A percentile compares a stretch with the other conserved stretches of the same genome.
phyloP scores from a whole-genome alignment of 139 green algal genomes.

The Chlamydomonas schloesseri region DNA sequence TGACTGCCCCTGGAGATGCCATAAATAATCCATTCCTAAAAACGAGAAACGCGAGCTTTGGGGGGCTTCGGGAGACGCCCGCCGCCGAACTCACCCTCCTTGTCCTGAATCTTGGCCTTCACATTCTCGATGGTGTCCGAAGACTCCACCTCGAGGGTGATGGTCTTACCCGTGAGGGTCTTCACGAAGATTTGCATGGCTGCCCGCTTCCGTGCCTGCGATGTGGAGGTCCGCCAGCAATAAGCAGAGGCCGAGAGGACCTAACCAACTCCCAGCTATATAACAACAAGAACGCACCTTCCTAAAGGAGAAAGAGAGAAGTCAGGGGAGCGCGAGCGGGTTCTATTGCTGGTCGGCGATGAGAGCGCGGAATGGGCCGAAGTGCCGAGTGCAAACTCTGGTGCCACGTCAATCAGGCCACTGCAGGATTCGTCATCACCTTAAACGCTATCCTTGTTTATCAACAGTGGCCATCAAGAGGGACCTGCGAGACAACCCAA shows the following conservation, averaged over 20 bases:
- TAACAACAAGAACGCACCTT: neutral
- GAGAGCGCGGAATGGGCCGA: no score
- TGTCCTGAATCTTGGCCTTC: constrained; percentile 81
- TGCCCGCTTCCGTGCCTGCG: constrained; percentile 41
- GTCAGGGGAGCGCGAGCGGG: no score
- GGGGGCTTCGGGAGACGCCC: neutral
- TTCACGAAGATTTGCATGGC: constrained; percentile 73
- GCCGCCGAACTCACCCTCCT: constrained; percentile 43
- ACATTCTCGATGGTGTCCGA: constrained; percentile 85
- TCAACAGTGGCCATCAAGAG: no score
- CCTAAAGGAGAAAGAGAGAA: neutral
- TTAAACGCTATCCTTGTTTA: no score
- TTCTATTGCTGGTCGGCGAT: neutral
- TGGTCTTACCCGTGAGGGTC: constrained; percentile 95
- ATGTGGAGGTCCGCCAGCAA: neutral
- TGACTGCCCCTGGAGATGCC: no score
- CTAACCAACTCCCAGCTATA: neutral
- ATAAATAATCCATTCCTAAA: neutral
- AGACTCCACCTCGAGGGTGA: constrained; percentile 92
- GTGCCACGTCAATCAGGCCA: no score
- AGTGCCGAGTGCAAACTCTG: no score
- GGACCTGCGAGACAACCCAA: no score
- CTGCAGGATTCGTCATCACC: no score
- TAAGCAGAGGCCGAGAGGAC: neutral
- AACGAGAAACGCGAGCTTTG: neutral